Evolutionary conservation across 352 stramenopile genomes (phyloP).

Genomic region (Phytopythium ostracodes): DNA sequence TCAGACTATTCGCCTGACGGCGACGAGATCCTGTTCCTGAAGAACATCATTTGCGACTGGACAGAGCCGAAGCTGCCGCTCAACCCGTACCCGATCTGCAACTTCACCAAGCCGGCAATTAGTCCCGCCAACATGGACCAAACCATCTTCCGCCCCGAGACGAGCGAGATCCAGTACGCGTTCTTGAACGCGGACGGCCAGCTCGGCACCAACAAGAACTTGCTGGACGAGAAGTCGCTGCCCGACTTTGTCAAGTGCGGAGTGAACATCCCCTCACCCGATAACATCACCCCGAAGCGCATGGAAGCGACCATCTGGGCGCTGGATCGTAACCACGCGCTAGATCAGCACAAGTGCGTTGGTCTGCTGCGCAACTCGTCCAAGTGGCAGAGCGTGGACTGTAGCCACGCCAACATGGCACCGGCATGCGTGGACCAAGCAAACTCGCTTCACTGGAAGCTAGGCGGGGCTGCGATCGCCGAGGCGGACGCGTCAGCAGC

Average conservation of each 20-base stretch:
- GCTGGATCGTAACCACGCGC: conserved; percentile 22
- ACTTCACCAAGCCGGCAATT: conserved; percentile 35
- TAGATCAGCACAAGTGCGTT: conserved; percentile 45
- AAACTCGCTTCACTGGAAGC: conserved; percentile 32
- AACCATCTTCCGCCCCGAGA: conserved; percentile 78
- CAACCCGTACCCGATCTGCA: conserved; percentile 52
- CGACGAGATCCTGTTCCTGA: conserved; percentile 75
- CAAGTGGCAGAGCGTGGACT: conserved; percentile 61
- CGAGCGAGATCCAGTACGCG: conserved; percentile 81
- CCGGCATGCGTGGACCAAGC: conserved; percentile 31
- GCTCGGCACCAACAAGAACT: conserved; percentile 56
- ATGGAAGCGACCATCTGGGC: conserved; percentile 74
- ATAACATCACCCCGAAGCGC: conserved; percentile 82
- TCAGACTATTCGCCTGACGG: conserved; percentile 59
- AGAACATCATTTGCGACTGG: conserved; percentile 74
- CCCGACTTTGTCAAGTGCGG: conserved; percentile 62
- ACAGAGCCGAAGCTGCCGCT: conserved; percentile 66
- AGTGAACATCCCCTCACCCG: conserved; percentile 74
- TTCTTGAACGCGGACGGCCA: conserved; percentile 79
- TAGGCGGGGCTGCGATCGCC: conserved; percentile 21
- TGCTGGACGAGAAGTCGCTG: conserved; percentile 65
- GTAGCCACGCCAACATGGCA: conserved; percentile 32
- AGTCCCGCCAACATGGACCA: conserved; percentile 37
- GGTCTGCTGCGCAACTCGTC: conserved; percentile 31
- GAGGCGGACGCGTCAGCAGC: conserved; percentile 29